A percentile compares a stretch with the other conserved stretches of the same genome.
phyloP scores from a whole-genome alignment of 2,329 filamentous ascomycete species.

The Immersiporthe knoxdaviesiana region DNA sequence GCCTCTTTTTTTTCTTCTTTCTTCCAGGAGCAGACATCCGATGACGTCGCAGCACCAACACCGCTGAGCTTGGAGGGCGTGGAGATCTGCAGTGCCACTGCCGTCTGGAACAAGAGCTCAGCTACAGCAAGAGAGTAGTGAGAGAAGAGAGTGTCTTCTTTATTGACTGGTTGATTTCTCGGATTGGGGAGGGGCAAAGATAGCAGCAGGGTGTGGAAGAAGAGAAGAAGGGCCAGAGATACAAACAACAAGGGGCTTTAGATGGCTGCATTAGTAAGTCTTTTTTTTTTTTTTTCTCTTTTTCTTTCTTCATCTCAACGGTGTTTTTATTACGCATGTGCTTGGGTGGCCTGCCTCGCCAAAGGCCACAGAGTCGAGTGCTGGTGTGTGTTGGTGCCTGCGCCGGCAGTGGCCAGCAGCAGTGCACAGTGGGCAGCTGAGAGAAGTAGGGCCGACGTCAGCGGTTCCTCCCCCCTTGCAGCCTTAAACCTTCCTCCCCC shows the following conservation, averaged over 20 bases:
- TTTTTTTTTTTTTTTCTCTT: not conserved
- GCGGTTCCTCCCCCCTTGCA: not conserved
- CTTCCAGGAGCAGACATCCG: not conserved
- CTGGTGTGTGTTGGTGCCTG: not conserved
- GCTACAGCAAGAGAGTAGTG: not conserved
- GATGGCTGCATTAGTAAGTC: conserved; percentile 30
- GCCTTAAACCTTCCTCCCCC: not conserved
- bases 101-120: not conserved
- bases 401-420: not conserved
- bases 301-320: not conserved
- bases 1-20: not conserved
- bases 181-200: not conserved
- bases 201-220: not conserved
- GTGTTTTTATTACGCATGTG: too few species aligned
- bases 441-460: not conserved
- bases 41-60: not conserved
- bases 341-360: too few species aligned
- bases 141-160: too few species aligned
- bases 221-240: not conserved
- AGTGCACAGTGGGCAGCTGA: conserved; percentile 8
- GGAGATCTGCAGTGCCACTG: not conserved
- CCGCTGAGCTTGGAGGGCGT: not conserved
- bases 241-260: conserved; percentile 1
- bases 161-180: too few species aligned
- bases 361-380: too few species aligned